Evolutionary conservation across 352 stramenopile species (phyloP), one percentile per base, ranked within the genome.

Genomic region (Globisporangium lucens): DNA sequence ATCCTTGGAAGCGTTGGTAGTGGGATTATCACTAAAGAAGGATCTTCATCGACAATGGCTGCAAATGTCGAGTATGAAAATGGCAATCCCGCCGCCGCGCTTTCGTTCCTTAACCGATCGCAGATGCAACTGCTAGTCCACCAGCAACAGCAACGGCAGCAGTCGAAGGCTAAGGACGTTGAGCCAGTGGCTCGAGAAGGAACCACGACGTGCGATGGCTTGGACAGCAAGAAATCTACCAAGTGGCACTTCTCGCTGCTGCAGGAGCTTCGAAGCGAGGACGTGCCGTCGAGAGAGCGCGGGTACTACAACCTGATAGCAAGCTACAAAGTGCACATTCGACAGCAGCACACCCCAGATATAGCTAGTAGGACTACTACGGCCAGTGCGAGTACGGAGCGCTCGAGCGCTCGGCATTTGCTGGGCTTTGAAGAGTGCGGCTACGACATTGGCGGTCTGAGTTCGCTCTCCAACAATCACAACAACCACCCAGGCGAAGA

Each of bases 231-330:
- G 17, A 20, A 22, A 10, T 36, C 12, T 36, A 15, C 64, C 5
- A 81, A 69, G 30, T 90, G 82, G 82, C 73, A 79, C 13, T 75
- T 90, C 9, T 77, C 69, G 13, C 63, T 78, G 9, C 67, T 62
- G 0, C 70, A 79, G 0, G 63, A 76, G 4, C 68, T 89, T 10
- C 46, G 61, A 1, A 20, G 24, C 5, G 73, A 70, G 15, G 72
- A 76, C 4, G 78, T 91, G 29, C 80, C 83, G 8, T 91, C 83
- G 6, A 76, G 71, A 58, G 74, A 87, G 65, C 58, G 72, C 1
- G 67, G 56, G 8, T 91, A 82, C 63, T 89, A 78, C 64, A 59
- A 77, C 22, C 80, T 87, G 62, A 91, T 89, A 79, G 56, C 43
- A 3, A 81, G 79, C 56, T 91, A 89, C 68, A 83, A 82, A 65